Conservation (phyloP, 305 asterid genomes). For the Andrographis paniculata region DNA sequence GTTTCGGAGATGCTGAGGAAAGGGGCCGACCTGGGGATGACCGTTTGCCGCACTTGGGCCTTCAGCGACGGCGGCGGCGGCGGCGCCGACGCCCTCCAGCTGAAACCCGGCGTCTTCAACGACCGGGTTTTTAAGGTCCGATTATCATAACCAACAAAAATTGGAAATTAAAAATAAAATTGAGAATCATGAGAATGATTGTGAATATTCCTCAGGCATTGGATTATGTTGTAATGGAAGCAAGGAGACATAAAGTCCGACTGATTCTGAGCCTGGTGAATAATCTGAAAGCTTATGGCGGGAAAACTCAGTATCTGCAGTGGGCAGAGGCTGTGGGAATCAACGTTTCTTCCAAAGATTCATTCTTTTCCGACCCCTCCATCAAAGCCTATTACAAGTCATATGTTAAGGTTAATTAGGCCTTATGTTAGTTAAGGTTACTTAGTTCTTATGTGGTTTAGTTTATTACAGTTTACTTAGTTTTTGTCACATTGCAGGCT, state of each 20-base stretch:
- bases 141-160: too few species aligned
- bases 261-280: constrained; percentile 49
- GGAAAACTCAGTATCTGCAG: constrained; percentile 48
- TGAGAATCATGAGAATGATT: too few species aligned
- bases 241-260: constrained; percentile 41
- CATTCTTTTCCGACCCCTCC: constrained; percentile 38
- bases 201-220: constrained; percentile 27
- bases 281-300: constrained; percentile 54
- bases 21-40: constrained; percentile 45
- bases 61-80: constrained; percentile 52
- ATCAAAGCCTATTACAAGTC: constrained; percentile 37
- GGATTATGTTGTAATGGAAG: constrained; percentile 47
- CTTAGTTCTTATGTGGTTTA: too few species aligned
- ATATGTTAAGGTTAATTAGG: constrained; percentile 38
- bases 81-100: constrained; percentile 34
- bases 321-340: constrained; percentile 51
- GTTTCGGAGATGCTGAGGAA: constrained; percentile 41
- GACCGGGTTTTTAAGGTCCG: constrained; percentile 46
- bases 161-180: too few species aligned
- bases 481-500: constrained; percentile 20
- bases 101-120: constrained; percentile 35
- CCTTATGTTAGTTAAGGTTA: too few species aligned
- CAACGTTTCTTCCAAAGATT: constrained; percentile 29
- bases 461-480: too few species aligned
- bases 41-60: constrained; percentile 60